Conservation (phyloP, 2,329 filamentous ascomycete species). For the Beauveria varroae region DNA sequence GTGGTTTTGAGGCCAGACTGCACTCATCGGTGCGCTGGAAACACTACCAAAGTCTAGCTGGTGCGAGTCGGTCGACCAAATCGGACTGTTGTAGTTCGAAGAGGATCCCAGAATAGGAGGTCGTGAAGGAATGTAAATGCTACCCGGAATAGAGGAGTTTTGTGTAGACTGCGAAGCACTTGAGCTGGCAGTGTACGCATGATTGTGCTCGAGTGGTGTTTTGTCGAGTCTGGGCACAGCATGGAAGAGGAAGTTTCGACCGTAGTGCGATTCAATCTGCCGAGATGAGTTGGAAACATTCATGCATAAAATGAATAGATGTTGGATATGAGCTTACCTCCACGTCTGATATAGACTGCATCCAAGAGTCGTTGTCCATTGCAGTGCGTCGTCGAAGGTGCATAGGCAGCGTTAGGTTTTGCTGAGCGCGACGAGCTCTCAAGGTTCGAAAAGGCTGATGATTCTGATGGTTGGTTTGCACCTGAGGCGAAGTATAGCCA, state of each 20-base stretch:
- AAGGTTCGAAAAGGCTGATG: background rate
- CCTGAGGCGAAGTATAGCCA: background rate
- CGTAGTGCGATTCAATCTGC: background rate
- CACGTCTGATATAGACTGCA: slow-evolving; percentile 15
- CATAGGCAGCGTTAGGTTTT: background rate
- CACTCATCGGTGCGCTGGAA: background rate
- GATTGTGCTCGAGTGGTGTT: background rate
- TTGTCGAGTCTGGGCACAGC: background rate
- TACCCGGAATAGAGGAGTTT: background rate
- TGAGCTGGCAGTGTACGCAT: background rate
- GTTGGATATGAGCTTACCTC: slow-evolving; percentile 10
- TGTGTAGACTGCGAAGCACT: background rate
- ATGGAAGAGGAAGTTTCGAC: background rate
- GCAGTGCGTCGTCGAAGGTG: background rate
- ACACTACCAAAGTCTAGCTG: background rate
- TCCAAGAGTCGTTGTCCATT: slow-evolving; percentile 13
- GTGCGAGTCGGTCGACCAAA: background rate
- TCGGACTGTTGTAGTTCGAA: background rate
- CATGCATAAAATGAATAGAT: background rate
- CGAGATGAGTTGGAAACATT: background rate
- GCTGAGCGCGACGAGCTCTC: slow-evolving; percentile 16
- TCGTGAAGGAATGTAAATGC: background rate
- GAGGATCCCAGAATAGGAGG: background rate
- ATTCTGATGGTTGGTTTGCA: background rate
- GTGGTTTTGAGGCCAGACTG: background rate